Percentiles rank a stretch among this genome's conserved stretches.
Conservation (phyloP, 345 rosid genomes). For the Citropsis articulata region DNA sequence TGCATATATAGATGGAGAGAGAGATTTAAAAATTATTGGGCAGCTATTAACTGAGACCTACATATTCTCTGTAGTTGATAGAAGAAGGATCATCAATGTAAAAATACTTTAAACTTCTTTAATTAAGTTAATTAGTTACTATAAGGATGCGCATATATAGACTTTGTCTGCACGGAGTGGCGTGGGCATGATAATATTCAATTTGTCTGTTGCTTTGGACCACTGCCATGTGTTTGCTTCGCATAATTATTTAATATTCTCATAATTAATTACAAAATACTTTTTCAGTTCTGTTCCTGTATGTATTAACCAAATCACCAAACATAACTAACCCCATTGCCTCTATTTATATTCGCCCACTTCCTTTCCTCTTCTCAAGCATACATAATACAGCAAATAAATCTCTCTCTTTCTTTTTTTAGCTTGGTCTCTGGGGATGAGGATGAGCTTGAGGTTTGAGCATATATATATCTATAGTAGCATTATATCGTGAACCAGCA, state of each 20-base stretch:
- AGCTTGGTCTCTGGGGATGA: not conserved
- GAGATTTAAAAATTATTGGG: not conserved
- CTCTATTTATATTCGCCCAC: constrained; percentile 4
- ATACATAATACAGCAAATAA: not conserved
- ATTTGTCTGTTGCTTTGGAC: constrained; percentile 40
- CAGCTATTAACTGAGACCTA: not conserved
- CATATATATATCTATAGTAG: too few relatives aligned
- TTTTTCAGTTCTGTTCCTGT: not conserved
- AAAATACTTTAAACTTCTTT: constrained; percentile 14
- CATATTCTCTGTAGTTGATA: not conserved
- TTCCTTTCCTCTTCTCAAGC: not conserved
- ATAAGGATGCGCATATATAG: too few relatives aligned
- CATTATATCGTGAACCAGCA: constrained; percentile 24
- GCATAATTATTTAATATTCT: not conserved
- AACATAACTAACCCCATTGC: not conserved
- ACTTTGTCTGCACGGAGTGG: constrained; percentile 40
- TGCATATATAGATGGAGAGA: not conserved
- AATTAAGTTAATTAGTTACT: not conserved
- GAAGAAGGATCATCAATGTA: not conserved
- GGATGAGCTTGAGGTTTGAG: not conserved
- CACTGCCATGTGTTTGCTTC: constrained; percentile 24
- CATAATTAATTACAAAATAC: not conserved
- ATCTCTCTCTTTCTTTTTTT: not conserved
- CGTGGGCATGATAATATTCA: constrained; percentile 41
- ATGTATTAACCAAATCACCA: not conserved